phyloP scores from a whole-genome alignment of 1,139 yeast species.

The Yamadazyma taylorii region DNA sequence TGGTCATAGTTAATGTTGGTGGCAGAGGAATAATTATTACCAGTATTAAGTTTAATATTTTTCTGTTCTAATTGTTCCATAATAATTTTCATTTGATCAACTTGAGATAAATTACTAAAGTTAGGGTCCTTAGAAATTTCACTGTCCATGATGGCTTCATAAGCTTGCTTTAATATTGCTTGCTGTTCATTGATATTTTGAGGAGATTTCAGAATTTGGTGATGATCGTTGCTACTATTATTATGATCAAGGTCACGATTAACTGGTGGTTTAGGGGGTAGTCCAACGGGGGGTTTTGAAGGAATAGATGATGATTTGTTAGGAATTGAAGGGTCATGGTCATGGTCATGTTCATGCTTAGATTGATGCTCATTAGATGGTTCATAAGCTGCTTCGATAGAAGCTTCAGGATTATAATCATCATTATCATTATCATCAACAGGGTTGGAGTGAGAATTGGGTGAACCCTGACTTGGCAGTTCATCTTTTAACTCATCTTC shows the following conservation, averaged over 20 bases:
- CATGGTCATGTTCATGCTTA: no score
- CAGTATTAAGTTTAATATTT: conserved; percentile 23
- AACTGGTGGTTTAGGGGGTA: conserved; percentile 16
- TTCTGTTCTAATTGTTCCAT: conserved; percentile 28
- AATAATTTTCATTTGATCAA: conserved; percentile 35
- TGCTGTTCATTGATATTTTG: conserved; percentile 9
- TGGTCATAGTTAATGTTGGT: conserved; percentile 34
- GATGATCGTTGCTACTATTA: not conserved
- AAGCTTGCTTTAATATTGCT: conserved; percentile 29
- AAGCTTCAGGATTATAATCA: conserved; percentile 27
- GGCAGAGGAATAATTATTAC: conserved; percentile 14
- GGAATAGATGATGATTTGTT: not conserved
- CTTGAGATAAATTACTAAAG: conserved; percentile 29
- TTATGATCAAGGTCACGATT: conserved; percentile 24
- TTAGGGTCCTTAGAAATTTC: conserved; percentile 32
- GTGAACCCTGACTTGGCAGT: not conserved
- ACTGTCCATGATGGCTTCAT: conserved; percentile 35
- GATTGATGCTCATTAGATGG: no score
- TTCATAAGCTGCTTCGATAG: conserved; percentile 3
- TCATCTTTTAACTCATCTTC: not conserved
- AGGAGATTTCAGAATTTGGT: conserved; percentile 32
- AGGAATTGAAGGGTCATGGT: conserved; percentile 4
- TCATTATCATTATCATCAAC: conserved; percentile 18
- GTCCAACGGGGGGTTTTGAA: conserved; percentile 3
- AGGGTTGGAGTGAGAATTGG: not conserved